Evolutionary conservation across 2,329 filamentous ascomycete genomes (phyloP), one percentile per base, ranked within the genome.

Genomic region (Parafenestella ontariensis): DNA sequence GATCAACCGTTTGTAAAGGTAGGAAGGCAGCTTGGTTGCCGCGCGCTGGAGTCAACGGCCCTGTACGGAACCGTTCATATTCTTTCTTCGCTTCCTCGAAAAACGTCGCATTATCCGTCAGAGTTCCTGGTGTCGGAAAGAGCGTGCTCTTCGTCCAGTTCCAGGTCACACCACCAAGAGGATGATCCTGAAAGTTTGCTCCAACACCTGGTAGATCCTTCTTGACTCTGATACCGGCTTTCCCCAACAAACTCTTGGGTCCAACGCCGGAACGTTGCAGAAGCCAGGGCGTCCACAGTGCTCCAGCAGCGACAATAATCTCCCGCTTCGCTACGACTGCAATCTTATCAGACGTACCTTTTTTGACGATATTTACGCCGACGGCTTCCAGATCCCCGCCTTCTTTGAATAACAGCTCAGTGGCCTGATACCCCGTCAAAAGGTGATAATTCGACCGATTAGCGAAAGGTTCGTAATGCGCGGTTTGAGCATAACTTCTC

Each of bases 141-240:
- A 31, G 46, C 17, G 43, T 46, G 18, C 43, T 54, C 17, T 41
- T 47, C n/a, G 51, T 58, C 51, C 51, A 58, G 17, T 47, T 55
- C 48, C 47, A 49, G 5, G 21, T n/a, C 11, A 11, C 37, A 8
- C 51, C 29, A 34, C 61, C 48, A 8, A 54, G 21, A 11, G 52
- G 46, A 42, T 71, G 69, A 47, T 74, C 72, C 51, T 74, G 72
- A n/a, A 75, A 68, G 31, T 72, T 72, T 15, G 62, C 57, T 6
- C 72, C 71, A 3, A 74, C 72, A 10, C 61, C 53, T 0, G 67
- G 66, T 0, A 73, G 42, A 23, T 68, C 50, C 6, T 70, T 58
- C 40, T 61, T 64, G 5, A 61, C 49, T 9, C 49, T 15, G 15
- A 74, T 68, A 2, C 58, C 62, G 13, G 62, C 55, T 24, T 46